phyloP scores from a whole-genome alignment of 352 stramenopile genomes.

The Pythium vanterpoolii region DNA sequence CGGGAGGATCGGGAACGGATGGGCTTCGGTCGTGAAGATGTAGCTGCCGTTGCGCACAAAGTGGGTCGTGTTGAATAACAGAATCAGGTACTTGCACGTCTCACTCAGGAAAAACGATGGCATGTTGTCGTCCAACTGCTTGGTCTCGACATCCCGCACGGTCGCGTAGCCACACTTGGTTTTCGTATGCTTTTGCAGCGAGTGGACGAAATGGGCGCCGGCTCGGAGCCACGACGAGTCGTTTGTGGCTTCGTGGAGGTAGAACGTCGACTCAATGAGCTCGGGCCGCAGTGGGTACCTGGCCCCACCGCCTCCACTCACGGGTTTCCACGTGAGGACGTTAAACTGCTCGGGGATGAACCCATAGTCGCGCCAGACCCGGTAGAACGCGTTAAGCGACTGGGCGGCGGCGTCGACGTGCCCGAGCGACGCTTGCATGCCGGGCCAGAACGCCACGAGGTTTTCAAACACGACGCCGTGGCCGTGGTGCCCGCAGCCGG shows the following conservation, averaged over 20 bases:
- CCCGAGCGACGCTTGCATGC: slow-evolving; percentile 94
- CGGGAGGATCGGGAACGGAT: slow-evolving; percentile 88
- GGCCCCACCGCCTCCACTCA: slow-evolving; percentile 47
- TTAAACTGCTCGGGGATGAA: slow-evolving; percentile 97
- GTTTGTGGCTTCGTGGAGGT: slow-evolving; percentile 91
- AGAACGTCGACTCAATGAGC: slow-evolving; percentile 96
- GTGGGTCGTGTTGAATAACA: slow-evolving; percentile 93
- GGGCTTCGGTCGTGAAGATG: slow-evolving; percentile 96
- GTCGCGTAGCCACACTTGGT: slow-evolving; percentile 93
- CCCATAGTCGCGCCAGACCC: slow-evolving; percentile 93
- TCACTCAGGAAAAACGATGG: slow-evolving; percentile 99
- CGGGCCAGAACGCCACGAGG: slow-evolving; percentile 96
- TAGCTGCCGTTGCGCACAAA: slow-evolving; percentile 87
- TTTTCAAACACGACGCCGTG: slow-evolving; percentile 69
- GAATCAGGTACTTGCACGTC: slow-evolving; percentile 99
- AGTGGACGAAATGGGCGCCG: slow-evolving; percentile 76
- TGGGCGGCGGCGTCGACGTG: slow-evolving; percentile 78
- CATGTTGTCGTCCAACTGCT: slow-evolving; percentile 95
- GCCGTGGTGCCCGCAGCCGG: slow-evolving; percentile 44
- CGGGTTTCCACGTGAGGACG: slow-evolving; percentile 72
- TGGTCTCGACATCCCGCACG: slow-evolving; percentile 80
- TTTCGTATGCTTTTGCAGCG: slow-evolving; percentile 89
- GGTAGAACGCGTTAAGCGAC: slow-evolving; percentile 94
- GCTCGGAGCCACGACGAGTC: slow-evolving; percentile 81
- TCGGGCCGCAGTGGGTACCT: slow-evolving; percentile 96